phyloP scores from a whole-genome alignment of 345 rosid species.

The Aethionema arabicum region DNA sequence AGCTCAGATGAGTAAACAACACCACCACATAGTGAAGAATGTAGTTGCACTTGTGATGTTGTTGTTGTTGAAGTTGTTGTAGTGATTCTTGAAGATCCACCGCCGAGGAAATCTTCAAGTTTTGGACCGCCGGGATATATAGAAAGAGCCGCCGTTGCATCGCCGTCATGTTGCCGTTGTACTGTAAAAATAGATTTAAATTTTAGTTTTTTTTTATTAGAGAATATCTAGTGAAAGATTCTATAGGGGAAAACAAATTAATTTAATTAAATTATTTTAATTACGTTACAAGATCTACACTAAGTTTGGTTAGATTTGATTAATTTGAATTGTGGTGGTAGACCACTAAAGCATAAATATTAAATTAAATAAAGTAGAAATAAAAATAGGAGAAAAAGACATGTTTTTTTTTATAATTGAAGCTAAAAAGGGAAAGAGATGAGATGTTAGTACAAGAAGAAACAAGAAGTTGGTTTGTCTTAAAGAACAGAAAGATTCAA shows the following conservation, averaged over 20 bases:
- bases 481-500: conserved; percentile 7
- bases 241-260: not conserved
- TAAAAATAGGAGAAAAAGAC: not conserved
- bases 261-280: not conserved
- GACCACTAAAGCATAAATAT: not conserved
- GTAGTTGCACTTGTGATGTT: conserved; percentile 34
- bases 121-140: conserved; percentile 60
- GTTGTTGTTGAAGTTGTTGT: conserved; percentile 31
- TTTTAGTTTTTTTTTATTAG: conserved; percentile 15
- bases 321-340: not conserved
- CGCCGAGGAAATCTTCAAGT: conserved; percentile 75
- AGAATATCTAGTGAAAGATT: conserved; percentile 38
- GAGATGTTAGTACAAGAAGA: conserved; percentile 26
- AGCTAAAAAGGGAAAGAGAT: conserved; percentile 17
- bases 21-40: conserved; percentile 22
- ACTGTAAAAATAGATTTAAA: conserved; percentile 10
- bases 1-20: conserved; percentile 38
- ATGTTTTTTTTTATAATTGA: not conserved
- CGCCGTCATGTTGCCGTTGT: conserved; percentile 37
- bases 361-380: not conserved
- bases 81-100: not conserved
- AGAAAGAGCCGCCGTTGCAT: conserved; percentile 43
- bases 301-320: conserved; percentile 22
- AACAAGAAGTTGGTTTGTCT: conserved; percentile 16
- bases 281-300: not conserved